These are phyloP conservation scores for Aureobasidium vineae DNA, from an alignment of 2,329 filamentous ascomycete species.

Conservation along the genomic window DNA sequence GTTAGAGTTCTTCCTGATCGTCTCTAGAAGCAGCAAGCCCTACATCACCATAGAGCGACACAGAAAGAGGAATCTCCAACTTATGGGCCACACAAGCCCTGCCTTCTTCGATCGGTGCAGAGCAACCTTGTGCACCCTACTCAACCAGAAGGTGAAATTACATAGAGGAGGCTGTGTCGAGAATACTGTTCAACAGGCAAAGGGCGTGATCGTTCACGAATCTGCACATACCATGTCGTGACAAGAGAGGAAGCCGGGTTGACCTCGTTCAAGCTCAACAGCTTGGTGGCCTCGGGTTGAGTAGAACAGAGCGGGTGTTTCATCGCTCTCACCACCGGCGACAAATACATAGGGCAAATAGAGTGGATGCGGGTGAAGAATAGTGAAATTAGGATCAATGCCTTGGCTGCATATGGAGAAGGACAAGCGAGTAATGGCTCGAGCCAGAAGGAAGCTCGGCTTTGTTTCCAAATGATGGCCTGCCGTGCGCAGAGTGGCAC, in stretches of 20 bases:
- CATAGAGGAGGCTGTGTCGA: conserved; percentile 1
- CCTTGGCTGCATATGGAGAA: conserved; percentile 19
- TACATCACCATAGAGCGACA: neutral
- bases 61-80: neutral
- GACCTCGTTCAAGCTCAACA: neutral
- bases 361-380: neutral
- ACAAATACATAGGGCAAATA: conserved; percentile 3
- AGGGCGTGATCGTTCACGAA: neutral
- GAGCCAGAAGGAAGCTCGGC: conserved; percentile 16
- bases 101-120: neutral
- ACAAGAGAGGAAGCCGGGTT: neutral
- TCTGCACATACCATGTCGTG: neutral
- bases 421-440: neutral
- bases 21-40: conserved; percentile 3
- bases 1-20: conserved; percentile 6
- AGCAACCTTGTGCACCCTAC: neutral
- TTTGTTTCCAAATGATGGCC: conserved; percentile 9
- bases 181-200: neutral
- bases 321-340: neutral
- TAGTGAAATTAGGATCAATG: conserved; percentile 21
- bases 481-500: conserved; percentile 2
- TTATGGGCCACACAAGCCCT: neutral
- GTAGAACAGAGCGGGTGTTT: neutral
- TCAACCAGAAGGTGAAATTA: neutral
- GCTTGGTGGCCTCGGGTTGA: neutral